Evolutionary conservation across 441 rosid species (phyloP), one percentile per base, ranked within the genome.

Genomic region (Brassica balearica): DNA sequence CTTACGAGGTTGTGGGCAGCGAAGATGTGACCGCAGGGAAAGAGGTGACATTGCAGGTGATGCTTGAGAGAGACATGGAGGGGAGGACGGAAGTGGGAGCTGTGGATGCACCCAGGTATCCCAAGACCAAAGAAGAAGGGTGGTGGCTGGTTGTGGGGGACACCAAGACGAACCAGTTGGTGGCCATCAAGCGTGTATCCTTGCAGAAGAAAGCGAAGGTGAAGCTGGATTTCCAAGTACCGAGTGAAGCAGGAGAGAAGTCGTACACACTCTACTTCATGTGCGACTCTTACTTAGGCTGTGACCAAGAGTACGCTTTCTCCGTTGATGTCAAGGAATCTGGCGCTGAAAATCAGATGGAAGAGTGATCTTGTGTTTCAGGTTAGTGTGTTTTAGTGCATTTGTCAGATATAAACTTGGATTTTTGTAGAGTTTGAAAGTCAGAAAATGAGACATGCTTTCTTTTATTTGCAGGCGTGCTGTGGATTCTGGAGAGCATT

Each of bases 121-220:
- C 95, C 1, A 91, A 88, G 83, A 80, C 88, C 64, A 92, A 91
- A 81, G 96, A 92, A 78, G 98, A 94, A 85, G 97, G 96, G 10
- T 94, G 97, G 97, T 92, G 98, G 96, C 93, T 92, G 2, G 96
- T 92, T 23, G 86, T 92, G 0, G 97, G 98, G 7, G 97, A 94
- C 68, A 83, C 88, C 4, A 88, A 85, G 83, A 88, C 86, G 56
- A 89, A 92, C 82, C 92, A 90, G 82, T 75, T 92, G 74, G 88
- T 91, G 25, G 92, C 94, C 62, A 92, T 88, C 75, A 90, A 94
- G 85, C 85, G 95, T 82, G 90, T 87, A 23, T 79, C 95, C n/a
- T 91, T 94, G 68, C 96, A 88, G 72, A 83, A 90, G 85, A 92
- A 82, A 82, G 83, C 92, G 1, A 89, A 86, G 84, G 92, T 90